Evolutionary conservation across 2,329 filamentous ascomycete genomes (phyloP).

Genomic region (Huntiella bhutanensis): DNA sequence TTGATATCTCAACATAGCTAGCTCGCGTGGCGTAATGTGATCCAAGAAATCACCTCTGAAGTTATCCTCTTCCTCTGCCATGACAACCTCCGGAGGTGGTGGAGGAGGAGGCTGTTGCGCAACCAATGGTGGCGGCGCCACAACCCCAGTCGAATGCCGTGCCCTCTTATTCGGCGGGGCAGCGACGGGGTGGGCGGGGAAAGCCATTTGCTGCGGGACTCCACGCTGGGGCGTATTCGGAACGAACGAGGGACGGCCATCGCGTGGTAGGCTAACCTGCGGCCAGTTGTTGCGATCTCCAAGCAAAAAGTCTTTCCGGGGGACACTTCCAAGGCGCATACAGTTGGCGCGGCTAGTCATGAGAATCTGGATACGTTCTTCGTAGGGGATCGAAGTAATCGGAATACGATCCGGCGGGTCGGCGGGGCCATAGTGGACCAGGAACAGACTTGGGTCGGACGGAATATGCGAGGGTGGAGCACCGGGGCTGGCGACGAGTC

Average conservation of each 20-base stretch:
- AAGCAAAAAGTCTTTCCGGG: conserved; percentile 87
- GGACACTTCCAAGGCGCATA: conserved; percentile 60
- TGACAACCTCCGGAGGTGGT: conserved; percentile 25
- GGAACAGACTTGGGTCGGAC: conserved; percentile 68
- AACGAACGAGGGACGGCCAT: conserved; percentile 32
- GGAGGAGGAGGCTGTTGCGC: conserved; percentile 13
- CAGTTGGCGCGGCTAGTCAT: conserved; percentile 45
- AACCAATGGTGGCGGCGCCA: conserved; percentile 15
- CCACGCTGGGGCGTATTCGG: conserved; percentile 24
- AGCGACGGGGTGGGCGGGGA: conserved; percentile 31
- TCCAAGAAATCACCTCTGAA: conserved; percentile 80
- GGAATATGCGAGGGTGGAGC: conserved; percentile 50
- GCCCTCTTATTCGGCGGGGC: conserved; percentile 37
- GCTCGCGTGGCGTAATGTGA: conserved; percentile 69
- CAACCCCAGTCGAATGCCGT: conserved; percentile 24
- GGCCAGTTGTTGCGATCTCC: conserved; percentile 84
- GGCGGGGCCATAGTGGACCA: conserved; percentile 72
- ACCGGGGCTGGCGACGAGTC: conserved; percentile 54
- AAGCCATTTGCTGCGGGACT: conserved; percentile 42
- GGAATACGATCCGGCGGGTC: conserved; percentile 58
- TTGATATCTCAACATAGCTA: conserved; percentile 70
- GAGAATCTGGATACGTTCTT: conserved; percentile 38
- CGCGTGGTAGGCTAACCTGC: conserved; percentile 50
- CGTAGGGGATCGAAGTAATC: conserved; percentile 43
- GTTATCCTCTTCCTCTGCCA: conserved; percentile 82